Evolutionary conservation across 192 early-diverging fungal genomes (phyloP).

Genomic region (Podochytrium sp.): DNA sequence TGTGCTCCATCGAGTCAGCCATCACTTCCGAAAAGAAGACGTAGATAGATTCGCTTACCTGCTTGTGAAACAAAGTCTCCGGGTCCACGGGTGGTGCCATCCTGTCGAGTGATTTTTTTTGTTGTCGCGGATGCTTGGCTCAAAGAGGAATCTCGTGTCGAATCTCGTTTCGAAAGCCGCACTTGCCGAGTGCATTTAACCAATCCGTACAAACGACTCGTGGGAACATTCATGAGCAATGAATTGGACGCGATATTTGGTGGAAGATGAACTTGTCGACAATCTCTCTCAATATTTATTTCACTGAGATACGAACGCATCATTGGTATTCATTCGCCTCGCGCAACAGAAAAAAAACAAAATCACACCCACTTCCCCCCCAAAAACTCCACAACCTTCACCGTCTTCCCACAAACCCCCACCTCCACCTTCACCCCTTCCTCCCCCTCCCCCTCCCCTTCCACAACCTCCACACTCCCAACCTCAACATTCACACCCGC

Average conservation of each 20-base stretch:
- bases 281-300: too few species aligned
- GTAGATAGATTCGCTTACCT: not conserved
- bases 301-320: too few species aligned
- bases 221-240: too few species aligned
- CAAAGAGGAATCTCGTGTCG: not conserved
- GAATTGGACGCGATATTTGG: too few species aligned
- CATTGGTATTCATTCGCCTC: too few species aligned
- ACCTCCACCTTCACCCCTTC: not conserved
- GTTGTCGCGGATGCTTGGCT: not conserved
- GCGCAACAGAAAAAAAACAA: too few species aligned
- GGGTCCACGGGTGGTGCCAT: constrained; percentile 11
- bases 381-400: not conserved
- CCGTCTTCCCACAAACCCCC: not conserved
- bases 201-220: too few species aligned
- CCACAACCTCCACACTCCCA: not conserved
- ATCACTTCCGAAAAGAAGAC: not conserved
- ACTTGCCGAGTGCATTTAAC: too few species aligned
- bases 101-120: constrained; percentile 4
- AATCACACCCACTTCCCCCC: not conserved
- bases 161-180: too few species aligned
- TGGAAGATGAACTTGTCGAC: too few species aligned
- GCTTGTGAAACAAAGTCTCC: constrained; percentile 6
- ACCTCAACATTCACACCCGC: not conserved
- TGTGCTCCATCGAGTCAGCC: not conserved
- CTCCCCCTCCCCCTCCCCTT: not conserved